phyloP scores from a whole-genome alignment of 2,329 filamentous ascomycete species.

The Xylariaceae sp. region DNA sequence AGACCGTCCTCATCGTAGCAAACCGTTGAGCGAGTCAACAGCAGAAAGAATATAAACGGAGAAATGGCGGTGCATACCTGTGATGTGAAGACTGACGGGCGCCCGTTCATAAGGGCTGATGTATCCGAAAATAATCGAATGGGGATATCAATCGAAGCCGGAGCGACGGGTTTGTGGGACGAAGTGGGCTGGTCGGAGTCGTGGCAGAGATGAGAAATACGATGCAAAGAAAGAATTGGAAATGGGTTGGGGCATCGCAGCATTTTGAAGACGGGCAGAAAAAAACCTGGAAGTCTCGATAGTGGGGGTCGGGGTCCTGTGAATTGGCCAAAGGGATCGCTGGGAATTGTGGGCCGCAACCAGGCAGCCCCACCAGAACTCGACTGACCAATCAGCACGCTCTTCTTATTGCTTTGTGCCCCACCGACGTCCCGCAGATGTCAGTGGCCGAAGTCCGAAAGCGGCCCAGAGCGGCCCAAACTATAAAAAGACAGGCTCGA shows the following conservation, averaged over 20 bases:
- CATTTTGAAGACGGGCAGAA: slow-evolving; percentile 11
- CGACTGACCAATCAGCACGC: slow-evolving; percentile 11
- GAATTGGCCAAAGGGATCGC: slow-evolving; percentile 14
- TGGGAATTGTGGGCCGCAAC: not conserved
- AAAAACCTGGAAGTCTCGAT: slow-evolving; percentile 17
- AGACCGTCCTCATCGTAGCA: not conserved
- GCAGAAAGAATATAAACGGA: not conserved
- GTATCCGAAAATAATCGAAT: slow-evolving; percentile 28
- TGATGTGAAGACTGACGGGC: slow-evolving; percentile 79
- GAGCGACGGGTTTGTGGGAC: slow-evolving; percentile 12
- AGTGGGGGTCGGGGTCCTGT: slow-evolving; percentile 15
- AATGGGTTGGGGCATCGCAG: slow-evolving; percentile 6
- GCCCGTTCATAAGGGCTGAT: slow-evolving; percentile 80
- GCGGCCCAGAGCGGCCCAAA: too few species aligned
- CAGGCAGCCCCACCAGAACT: slow-evolving; percentile 2
- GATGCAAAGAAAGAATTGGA: slow-evolving; percentile 10
- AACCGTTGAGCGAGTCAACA: not conserved
- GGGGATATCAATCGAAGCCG: slow-evolving; percentile 16
- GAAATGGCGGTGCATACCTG: slow-evolving; percentile 57
- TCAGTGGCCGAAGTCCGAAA: slow-evolving; percentile 14
- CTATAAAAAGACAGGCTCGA: too few species aligned
- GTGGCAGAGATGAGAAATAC: slow-evolving; percentile 6
- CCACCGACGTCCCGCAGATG: not conserved
- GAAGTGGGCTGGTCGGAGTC: slow-evolving; percentile 2
- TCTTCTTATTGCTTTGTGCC: slow-evolving; percentile 3